Evolutionary conservation across 2,329 filamentous ascomycete species (phyloP).

Genomic region (Blastomyces emzantsi): DNA sequence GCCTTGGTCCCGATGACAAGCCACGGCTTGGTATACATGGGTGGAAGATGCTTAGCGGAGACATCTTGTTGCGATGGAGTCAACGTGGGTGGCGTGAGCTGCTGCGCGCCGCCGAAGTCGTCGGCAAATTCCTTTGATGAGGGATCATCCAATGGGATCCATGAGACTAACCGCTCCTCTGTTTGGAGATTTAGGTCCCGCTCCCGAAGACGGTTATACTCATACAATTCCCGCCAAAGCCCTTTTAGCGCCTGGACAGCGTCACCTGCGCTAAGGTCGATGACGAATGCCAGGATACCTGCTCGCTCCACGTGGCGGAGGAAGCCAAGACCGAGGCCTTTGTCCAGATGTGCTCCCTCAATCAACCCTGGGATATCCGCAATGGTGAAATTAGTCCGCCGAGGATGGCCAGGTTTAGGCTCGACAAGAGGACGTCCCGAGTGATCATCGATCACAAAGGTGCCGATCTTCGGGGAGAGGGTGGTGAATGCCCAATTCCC

Average conservation of each 20-base stretch:
- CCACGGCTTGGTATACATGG: conserved; percentile 92
- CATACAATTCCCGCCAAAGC: conserved; percentile 81
- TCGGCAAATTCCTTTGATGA: conserved; percentile 19
- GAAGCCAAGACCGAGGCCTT: conserved; percentile 83
- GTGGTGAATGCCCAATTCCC: conserved; percentile 98
- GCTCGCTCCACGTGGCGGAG: conserved; percentile 91
- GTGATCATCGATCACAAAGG: conserved; percentile 83
- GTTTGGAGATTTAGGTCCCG: conserved; percentile 58
- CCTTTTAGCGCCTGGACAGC: conserved; percentile 68
- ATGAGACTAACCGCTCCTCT: conserved; percentile 52
- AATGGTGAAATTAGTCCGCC: conserved; percentile 75
- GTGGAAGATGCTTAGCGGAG: conserved; percentile 48
- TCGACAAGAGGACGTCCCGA: conserved; percentile 59
- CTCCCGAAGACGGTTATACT: conserved; percentile 76
- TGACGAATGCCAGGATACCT: conserved; percentile 82
- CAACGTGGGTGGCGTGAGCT: conserved; percentile 3
- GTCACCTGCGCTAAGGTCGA: conserved; percentile 74
- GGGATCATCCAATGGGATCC: conserved; percentile 29
- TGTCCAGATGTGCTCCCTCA: conserved; percentile 84
- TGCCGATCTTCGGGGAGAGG: conserved; percentile 88
- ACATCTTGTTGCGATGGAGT: conserved; percentile 13
- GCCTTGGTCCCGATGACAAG: conserved; percentile 93
- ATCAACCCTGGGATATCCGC: conserved; percentile 94
- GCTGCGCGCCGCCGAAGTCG: conserved; percentile 1
- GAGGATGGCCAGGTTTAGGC: conserved; percentile 40